Evolutionary conservation across 257 asterid species (phyloP), one percentile per base, ranked within the genome.

Genomic region (Solanum lycopersicoides): DNA sequence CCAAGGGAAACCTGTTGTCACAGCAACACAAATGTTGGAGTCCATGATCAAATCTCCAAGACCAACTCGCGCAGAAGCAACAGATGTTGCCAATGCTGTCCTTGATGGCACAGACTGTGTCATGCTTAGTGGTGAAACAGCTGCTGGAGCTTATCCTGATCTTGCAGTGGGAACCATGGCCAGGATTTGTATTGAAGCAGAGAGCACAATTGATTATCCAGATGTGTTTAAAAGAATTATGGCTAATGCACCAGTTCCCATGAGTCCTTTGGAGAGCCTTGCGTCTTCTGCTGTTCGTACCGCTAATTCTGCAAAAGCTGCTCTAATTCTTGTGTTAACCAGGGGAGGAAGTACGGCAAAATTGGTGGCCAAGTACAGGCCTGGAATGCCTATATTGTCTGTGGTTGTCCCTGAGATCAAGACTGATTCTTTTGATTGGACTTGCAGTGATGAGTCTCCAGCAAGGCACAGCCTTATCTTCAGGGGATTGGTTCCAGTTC

Each of bases 141-240:
- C 98, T 30, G 98, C 98, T 12, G 98, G 98, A 89, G 98, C 98
- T 87, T 94, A 95, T 88, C 98, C 98, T 74, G 98, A 95, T 35
- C 94, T 95, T 83, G 98, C 98, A 3, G 98, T 95, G 34, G 91
- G 92, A 18, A 95, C 98, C 79, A 95, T 95, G 98, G 96, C 98
- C 84, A 93, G 92, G 88, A 95, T 95, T 65, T 95, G 98, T 83
- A 83, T 93, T 25, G 98, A 95, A 87, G 98, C 98, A 41, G 98
- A 95, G 88, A 90, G 95, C 93, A 94, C 98, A 21, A 93, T 95
- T 21, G 91, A 94, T 80, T 94, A 95, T 35, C 89, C 89, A 42
- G 98, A 95, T 80, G 98, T 91, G 41, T 95, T 94, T 82, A 95
- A 95, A 87, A 86, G 98, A 65, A 91, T 95, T 59, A 95, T 90